A percentile compares a stretch with the other conserved stretches of the same genome.
Conservation (phyloP, 2,329 filamentous ascomycete species). For the Xylariales sp. region DNA sequence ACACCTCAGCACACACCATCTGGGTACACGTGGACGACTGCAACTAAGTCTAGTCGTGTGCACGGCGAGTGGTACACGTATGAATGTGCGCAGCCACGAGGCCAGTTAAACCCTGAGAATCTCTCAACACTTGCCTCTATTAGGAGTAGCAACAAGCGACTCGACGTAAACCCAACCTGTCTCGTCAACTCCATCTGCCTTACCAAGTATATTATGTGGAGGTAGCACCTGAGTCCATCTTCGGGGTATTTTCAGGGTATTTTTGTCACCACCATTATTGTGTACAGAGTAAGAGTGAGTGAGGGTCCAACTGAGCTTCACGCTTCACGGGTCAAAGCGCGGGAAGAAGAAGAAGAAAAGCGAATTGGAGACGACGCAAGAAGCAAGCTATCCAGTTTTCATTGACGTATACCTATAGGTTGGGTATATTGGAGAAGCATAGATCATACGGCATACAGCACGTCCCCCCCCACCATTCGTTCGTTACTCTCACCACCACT, state of each 20-base stretch:
- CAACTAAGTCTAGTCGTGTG: slow-evolving; percentile 42
- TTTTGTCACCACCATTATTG: slow-evolving; percentile 24
- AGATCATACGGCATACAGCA: slow-evolving; percentile 28
- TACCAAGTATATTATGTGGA: slow-evolving; percentile 44
- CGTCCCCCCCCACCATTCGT: slow-evolving; percentile 30
- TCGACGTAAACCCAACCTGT: slow-evolving; percentile 39
- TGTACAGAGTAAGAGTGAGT: slow-evolving; percentile 15
- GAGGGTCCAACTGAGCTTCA: neutral
- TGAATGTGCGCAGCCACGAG: slow-evolving; percentile 42
- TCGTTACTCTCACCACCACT: slow-evolving; percentile 30
- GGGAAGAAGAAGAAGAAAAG: slow-evolving; percentile 22
- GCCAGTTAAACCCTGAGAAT: slow-evolving; percentile 32
- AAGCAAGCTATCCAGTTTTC: slow-evolving; percentile 20
- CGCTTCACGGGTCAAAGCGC: slow-evolving; percentile 30
- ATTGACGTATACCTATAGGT: slow-evolving; percentile 31
- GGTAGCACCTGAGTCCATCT: slow-evolving; percentile 35
- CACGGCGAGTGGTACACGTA: slow-evolving; percentile 49
- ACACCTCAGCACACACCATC: slow-evolving; percentile 27
- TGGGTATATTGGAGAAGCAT: slow-evolving; percentile 34
- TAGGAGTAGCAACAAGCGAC: slow-evolving; percentile 41
- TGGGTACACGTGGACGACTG: slow-evolving; percentile 50
- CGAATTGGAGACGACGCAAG: slow-evolving; percentile 30
- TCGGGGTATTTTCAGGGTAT: neutral
- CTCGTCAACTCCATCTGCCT: slow-evolving; percentile 32
- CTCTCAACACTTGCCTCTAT: slow-evolving; percentile 39